phyloP scores from a whole-genome alignment of 116 monocot genomes.

The Zostera marina region DNA sequence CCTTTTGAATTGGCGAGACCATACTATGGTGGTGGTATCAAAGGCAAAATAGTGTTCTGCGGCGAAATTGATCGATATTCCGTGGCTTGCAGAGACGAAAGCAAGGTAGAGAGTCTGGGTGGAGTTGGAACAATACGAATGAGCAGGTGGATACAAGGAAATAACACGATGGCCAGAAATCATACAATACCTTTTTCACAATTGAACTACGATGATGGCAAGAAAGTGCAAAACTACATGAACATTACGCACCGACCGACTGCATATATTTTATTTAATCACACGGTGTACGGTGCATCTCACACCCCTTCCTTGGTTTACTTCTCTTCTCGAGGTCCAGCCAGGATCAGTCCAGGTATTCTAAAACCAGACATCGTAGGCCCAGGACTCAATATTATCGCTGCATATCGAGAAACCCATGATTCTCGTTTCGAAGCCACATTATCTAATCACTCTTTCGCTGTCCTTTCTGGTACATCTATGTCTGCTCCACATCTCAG shows the following conservation, averaged over 20 bases:
- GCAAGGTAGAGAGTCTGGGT: background rate
- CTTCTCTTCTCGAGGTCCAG: slow-evolving; percentile 31
- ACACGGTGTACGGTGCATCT: background rate
- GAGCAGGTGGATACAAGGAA: background rate
- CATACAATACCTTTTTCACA: background rate
- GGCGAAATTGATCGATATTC: background rate
- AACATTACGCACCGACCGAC: background rate
- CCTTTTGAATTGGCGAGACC: background rate
- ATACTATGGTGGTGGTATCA: background rate
- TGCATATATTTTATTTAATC: slow-evolving; percentile 15
- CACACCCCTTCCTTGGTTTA: slow-evolving; percentile 9
- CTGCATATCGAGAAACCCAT: slow-evolving; percentile 5
- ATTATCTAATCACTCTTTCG: background rate
- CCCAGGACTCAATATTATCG: slow-evolving; percentile 22
- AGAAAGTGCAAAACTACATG: background rate
- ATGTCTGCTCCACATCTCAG: slow-evolving; percentile 30
- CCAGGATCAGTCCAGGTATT: background rate
- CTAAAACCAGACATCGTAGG: slow-evolving; percentile 31
- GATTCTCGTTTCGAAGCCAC: background rate
- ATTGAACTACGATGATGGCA: background rate
- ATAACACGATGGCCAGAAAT: background rate
- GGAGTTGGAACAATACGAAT: slow-evolving; percentile 5
- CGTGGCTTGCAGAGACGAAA: background rate
- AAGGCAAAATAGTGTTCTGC: slow-evolving; percentile 8
- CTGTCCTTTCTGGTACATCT: slow-evolving; percentile 28